Evolutionary conservation across 306 rosid species (phyloP).

Genomic region (Prunus fruticosa): DNA sequence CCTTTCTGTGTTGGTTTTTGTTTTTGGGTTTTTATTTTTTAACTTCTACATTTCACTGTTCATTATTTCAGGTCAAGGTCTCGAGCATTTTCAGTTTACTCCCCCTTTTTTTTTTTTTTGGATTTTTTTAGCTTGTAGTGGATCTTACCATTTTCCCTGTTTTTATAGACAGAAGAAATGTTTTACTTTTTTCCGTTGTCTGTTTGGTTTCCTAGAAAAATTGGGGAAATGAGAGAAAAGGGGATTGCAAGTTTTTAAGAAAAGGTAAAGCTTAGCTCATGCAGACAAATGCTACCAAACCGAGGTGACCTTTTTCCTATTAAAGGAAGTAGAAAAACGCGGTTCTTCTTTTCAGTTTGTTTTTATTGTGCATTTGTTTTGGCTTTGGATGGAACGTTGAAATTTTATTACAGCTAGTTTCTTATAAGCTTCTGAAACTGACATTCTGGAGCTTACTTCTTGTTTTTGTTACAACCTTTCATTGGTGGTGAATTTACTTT

Average conservation of each 20-base stretch:
- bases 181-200: neutral
- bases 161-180: neutral
- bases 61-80: neutral
- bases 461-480: constrained; percentile 4
- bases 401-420: neutral
- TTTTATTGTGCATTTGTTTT: neutral
- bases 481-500: neutral
- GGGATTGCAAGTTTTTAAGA: neutral
- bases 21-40: neutral
- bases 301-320: constrained; percentile 6
- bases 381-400: neutral
- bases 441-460: constrained; percentile 6
- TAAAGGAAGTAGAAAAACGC: neutral
- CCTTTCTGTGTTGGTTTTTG: neutral
- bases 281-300: constrained; percentile 2
- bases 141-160: constrained; percentile 17
- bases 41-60: neutral
- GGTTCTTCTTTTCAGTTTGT: neutral
- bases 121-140: constrained; percentile 1
- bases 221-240: constrained; percentile 3
- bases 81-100: neutral
- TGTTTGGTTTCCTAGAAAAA: constrained; percentile 18
- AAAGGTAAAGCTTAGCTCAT: constrained; percentile 7
- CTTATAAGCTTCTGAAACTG: neutral
- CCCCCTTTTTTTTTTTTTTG: neutral